A percentile compares a stretch with the other conserved stretches of the same genome.
Evolutionary conservation across 176 grass and related monocot genomes (phyloP).

Genomic region (Poa pratensis): DNA sequence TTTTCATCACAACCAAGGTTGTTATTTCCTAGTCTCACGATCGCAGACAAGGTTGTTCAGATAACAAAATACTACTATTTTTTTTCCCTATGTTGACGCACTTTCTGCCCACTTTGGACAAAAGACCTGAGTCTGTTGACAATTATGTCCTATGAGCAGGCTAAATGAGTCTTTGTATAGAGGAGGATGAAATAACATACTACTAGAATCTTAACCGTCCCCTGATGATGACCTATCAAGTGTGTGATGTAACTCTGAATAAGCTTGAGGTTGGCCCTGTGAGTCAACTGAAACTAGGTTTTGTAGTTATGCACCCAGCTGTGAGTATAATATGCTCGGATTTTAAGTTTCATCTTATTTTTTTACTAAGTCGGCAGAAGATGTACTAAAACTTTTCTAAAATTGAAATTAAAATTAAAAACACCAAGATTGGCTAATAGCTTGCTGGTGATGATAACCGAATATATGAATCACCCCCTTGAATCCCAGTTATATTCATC

Average conservation of each 20-base stretch:
- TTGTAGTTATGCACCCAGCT: neutral
- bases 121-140: neutral
- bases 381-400: neutral
- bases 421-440: neutral
- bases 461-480: neutral
- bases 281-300: neutral
- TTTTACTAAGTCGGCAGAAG: neutral
- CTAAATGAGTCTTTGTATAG: neutral
- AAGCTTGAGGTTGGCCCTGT: neutral
- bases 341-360: neutral
- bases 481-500: neutral
- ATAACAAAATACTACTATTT: neutral
- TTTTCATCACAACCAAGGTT: conserved; percentile 97
- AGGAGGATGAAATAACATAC: neutral
- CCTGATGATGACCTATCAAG: too few species aligned
- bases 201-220: neutral
- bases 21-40: neutral
- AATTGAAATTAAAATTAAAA: neutral
- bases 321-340: neutral
- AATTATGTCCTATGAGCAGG: neutral
- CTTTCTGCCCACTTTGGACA: too few species aligned
- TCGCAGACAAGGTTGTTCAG: conserved; percentile 61
- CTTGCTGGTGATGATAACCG: neutral
- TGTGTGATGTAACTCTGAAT: neutral
- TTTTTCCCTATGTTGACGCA: neutral